Conservation (phyloP, 176 grass and related monocot genomes). For the Oryza punctata region DNA sequence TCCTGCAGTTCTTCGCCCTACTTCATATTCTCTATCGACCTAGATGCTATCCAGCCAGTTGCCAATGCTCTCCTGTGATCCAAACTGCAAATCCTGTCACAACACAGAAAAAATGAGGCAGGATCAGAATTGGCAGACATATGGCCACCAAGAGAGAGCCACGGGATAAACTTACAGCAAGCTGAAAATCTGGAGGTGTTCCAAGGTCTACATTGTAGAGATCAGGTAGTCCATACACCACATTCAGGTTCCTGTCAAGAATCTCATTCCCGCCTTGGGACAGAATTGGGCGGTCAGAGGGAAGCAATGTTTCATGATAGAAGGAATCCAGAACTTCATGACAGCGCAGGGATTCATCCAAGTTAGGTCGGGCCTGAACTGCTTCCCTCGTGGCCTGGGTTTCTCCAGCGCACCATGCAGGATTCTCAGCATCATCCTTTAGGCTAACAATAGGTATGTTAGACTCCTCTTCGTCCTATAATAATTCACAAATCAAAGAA, state of each 20-base stretch:
- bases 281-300: slow-evolving; percentile 46
- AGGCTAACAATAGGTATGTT: slow-evolving; percentile 38
- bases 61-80: slow-evolving; percentile 81
- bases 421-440: slow-evolving; percentile 43
- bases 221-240: slow-evolving; percentile 46
- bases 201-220: slow-evolving; percentile 50
- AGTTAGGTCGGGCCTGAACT: slow-evolving; percentile 28
- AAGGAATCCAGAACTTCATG: slow-evolving; percentile 64
- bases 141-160: background rate
- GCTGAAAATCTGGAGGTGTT: slow-evolving; percentile 66
- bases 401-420: slow-evolving; percentile 50
- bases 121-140: slow-evolving; percentile 23
- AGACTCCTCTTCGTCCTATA: slow-evolving; percentile 19
- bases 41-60: slow-evolving; percentile 72
- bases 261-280: slow-evolving; percentile 33
- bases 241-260: slow-evolving; percentile 19
- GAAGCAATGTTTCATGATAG: slow-evolving; percentile 32
- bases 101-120: background rate
- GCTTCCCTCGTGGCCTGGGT: slow-evolving; percentile 37
- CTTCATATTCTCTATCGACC: background rate
- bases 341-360: slow-evolving; percentile 56
- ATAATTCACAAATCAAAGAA: slow-evolving; percentile 10
- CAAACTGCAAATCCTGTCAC: slow-evolving; percentile 72
- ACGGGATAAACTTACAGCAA: slow-evolving; percentile 56
- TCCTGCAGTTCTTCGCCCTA: slow-evolving; percentile 16